Base-by-base conservation (phyloP, 208 protist genomes). In the Trypanosoma cruzi region DNA sequence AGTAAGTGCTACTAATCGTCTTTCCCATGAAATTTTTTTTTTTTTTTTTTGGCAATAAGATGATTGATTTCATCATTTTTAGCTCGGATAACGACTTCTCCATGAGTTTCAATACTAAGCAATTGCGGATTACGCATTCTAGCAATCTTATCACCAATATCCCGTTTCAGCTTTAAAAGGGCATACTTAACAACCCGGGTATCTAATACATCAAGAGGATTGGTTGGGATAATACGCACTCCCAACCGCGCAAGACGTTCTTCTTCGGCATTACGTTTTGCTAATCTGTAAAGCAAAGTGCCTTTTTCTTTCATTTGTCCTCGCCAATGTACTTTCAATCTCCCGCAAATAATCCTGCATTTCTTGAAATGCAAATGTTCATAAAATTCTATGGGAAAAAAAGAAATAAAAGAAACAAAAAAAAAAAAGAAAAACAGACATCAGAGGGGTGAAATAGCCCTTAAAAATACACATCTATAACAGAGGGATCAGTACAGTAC, bases 41-140 rank as follows among this genome's bases (percentile, higher is more conserved):
- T n/a, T n/a, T 80, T 73, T 63, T 79, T 87, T 34, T 79, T 82
- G 26, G 70, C 62, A 42, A 93, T 66, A 4, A 95, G 77, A 58
- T 82, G 79, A 64, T 95, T 92, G 1, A 93, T 64, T 52, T 95
- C 86, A 56, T 93, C 83, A 57, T 95, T 95, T 68, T 84, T 86
- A 11, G 81, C 73, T 14, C 89, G 74, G 31, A 95, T 73, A 48
- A 83, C 75, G 11, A 79, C 75, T 60, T 95, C 86, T 4, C 89
- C 89, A 67, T 95, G 82, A 54, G 80, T 91, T 65, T 92, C 86
- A 34, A 95, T 72, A 34, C 79, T 90, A 16, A 87, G 42, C 7
- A 90, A 69, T 10, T 68, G 64, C 26, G 64, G 52, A 40, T 91
- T 77, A 18, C 84, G 84, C 11, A 95, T 48, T 44, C 77, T 82